Evolutionary conservation across 257 asterid species (phyloP).

Genomic region (Nicotiana tabacum): DNA sequence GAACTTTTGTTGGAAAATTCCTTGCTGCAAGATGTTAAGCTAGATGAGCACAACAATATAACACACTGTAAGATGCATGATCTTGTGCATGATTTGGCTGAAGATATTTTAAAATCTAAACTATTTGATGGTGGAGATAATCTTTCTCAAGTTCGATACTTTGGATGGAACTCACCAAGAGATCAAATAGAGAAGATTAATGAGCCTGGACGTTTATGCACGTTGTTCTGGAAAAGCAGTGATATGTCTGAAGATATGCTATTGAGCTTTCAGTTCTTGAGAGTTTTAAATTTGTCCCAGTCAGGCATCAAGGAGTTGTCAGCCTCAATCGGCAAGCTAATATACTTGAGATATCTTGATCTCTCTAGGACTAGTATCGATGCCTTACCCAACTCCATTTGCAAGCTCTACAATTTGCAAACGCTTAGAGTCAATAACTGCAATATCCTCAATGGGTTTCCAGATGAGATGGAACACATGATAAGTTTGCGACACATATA

Average conservation of each 20-base stretch:
- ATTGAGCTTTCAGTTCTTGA: too few relatives aligned
- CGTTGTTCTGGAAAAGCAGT: too few relatives aligned
- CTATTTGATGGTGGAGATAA: neutral
- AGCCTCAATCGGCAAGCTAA: slow-evolving; percentile 4
- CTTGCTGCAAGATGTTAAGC: slow-evolving; percentile 13
- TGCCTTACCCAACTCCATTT: slow-evolving; percentile 9
- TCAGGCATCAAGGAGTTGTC: neutral
- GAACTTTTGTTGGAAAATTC: slow-evolving; percentile 14
- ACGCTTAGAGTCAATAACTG: neutral
- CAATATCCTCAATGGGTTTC: neutral
- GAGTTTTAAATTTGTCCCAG: too few relatives aligned
- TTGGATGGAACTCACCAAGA: too few relatives aligned
- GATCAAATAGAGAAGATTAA: too few relatives aligned
- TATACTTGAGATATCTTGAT: slow-evolving; percentile 12
- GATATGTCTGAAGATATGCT: too few relatives aligned
- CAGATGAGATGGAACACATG: slow-evolving; percentile 5
- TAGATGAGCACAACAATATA: neutral
- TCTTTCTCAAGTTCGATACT: too few relatives aligned
- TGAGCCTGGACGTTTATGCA: too few relatives aligned
- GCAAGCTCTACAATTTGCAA: slow-evolving; percentile 19
- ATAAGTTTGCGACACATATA: neutral
- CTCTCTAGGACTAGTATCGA: accelerated
- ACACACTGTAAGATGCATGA: neutral
- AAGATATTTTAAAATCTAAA: neutral
- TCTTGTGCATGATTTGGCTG: too few relatives aligned